phyloP scores from a whole-genome alignment of 1,139 yeast species.

The Blastobotrys petasosporus region DNA sequence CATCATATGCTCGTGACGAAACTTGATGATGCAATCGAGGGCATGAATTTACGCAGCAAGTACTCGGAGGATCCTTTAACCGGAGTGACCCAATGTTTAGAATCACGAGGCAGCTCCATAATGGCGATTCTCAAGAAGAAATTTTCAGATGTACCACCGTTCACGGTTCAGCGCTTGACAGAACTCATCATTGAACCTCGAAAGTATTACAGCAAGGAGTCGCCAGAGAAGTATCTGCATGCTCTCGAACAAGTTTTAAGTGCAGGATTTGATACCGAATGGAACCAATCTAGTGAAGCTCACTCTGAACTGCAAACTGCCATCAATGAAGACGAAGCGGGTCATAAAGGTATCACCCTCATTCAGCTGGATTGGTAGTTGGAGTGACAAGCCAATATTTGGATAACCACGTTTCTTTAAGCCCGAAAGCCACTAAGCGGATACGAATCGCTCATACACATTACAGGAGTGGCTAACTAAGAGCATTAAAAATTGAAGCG shows the following conservation, averaged over 20 bases:
- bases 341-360: neutral
- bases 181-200: slow-evolving; percentile 46
- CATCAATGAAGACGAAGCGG: slow-evolving; percentile 8
- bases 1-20: too few species aligned
- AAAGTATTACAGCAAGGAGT: slow-evolving; percentile 34
- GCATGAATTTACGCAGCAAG: neutral
- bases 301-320: neutral
- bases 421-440: neutral
- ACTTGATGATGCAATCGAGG: slow-evolving; percentile 26
- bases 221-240: slow-evolving; percentile 35
- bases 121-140: slow-evolving; percentile 24
- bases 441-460: neutral
- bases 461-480: neutral
- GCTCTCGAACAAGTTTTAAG: slow-evolving; percentile 35
- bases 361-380: neutral
- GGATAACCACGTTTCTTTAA: too few species aligned
- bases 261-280: slow-evolving; percentile 21
- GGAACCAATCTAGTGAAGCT: neutral
- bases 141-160: slow-evolving; percentile 47
- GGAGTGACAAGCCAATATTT: neutral
- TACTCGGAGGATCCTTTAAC: slow-evolving; percentile 24
- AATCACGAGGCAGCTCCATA: slow-evolving; percentile 23
- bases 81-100: slow-evolving; percentile 21
- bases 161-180: slow-evolving; percentile 50
- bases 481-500: too few species aligned